Evolutionary conservation across 495 filamentous ascomycete species (phyloP), one percentile per base, ranked within the genome.

Genomic region (Penicillium arizonense): DNA sequence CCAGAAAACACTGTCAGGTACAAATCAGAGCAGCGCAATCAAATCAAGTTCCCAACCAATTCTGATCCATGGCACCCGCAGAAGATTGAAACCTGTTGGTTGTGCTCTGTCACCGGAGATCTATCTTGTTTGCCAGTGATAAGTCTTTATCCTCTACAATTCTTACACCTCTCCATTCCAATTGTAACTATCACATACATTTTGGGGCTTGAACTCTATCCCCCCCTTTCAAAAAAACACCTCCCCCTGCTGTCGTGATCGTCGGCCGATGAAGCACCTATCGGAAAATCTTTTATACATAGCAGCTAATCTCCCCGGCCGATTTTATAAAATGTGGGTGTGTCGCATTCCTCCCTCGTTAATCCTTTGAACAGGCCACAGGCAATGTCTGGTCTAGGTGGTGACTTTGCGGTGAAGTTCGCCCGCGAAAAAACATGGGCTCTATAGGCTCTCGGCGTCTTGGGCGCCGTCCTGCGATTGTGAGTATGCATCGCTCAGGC

Each of bases 371-470:
- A 48, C 37, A 59, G 47, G 65, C 47, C 61, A 51, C 43, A 51
- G 35, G 60, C 35, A 23, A 76, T 75, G 72, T 61, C 72, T 30
- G 68, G 65, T 45, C 50, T 75, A 16, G 65, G 62, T 37, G 56
- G 67, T 40, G 61, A 65, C 14, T 73, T 72, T 55, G 62, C 57
- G 37, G 52, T 56, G 16, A 46, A 53, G 8, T 78, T 78, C 46
- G 57, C 61, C 14, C 62, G 57, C 34, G 75, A 78, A 58, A 76
- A n/a, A n/a, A n/a, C 75, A 70, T 78, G 76, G 77, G 56, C 69
- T 35, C 62, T 80, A 18, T 79, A 78, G 43, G 65, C 56, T 16
- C 70, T 79, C 10, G 76, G 75, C 7, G 65, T 78, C 35, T 47
- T 77, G 13, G 61, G 77, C 39, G 70, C 71, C 26, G 54, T 64